Base-by-base conservation (phyloP, 1,139 yeast genomes). In the Taiozyma sp. region DNA sequence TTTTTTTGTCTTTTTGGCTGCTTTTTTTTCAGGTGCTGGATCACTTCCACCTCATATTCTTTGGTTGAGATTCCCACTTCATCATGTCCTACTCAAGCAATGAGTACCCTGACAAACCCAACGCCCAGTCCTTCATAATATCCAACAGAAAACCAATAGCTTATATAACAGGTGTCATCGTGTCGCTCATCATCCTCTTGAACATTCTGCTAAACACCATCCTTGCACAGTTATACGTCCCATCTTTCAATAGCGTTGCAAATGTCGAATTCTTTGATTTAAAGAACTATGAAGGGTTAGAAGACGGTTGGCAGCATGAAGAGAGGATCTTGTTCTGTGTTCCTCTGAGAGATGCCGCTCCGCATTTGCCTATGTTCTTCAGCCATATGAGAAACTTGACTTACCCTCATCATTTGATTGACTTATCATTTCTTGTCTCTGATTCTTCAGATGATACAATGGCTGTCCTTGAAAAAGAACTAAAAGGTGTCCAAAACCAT, bases 331-430 rank as follows among this genome's bases (percentile, higher is more conserved):
- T 83, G 44, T 79, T 81, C 56, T 75, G 83, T 54, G 87, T 83
- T n/a, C 89, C 89, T 8, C 65, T 83, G 50, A 75, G 88, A 65
- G 88, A 83, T 62, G 88, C 88, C 6, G 80, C 83, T n/a, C 72
- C 78, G 26, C 88, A 81, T 66, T 65, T 83, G 62, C 83, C 83
- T 35, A 78, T 83, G 80, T 81, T 83, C 63, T 83, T 83, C 62
- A 73, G 73, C 32, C 86, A 83, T 60, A 70, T 83, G 75, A 71
- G 69, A 49, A 76, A 77, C 59, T 68, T 83, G 62, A 77, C 85
- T 0, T 83, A 83, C 63, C 88, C 88, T 24, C 89, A 83, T 62
- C 77, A 79, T 57, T 69, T 81, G 51, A 76, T 83, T 48, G 89
- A 83, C 63, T 62, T 83, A 54, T 83, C 88, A 13, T 83, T 83